Evolutionary conservation across 2,329 filamentous ascomycete genomes (phyloP), one percentile per base, ranked within the genome.

Genomic region (Xylariaceae sp.): DNA sequence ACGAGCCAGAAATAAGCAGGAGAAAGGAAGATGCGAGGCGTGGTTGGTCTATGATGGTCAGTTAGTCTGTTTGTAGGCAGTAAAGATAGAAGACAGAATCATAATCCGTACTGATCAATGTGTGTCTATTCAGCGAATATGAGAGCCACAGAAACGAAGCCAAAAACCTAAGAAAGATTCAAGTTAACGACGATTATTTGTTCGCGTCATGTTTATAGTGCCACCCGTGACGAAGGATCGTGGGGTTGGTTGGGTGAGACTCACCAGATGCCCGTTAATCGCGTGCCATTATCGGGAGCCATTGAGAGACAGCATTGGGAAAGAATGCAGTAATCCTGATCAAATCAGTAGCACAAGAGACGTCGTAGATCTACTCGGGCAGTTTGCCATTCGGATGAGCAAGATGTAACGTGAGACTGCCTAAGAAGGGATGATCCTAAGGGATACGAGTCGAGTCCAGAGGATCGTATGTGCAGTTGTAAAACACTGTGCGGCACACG

Each of bases 61-160:
- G 62, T 53, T 30, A 54, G 11, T 18, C 3, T 11, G 5, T 34
- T n/a, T 51, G 37, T 42, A 23, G 34, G 7, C 5, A 9, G 17
- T 30, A 30, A 30, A 30, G 51, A 1, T 6, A 23, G 2, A 35
- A 42, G 35, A 37, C 45, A 1, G 70, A n/a, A 34, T 15, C 49
- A 57, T 68, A n/a, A n/a, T n/a, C n/a, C n/a, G n/a, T n/a, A 81
- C 81, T 78, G 62, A 78, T 76, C 56, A 82, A 70, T 17, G 77
- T 78, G 64, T 82, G 79, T 45, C 75, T 74, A 59, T 81, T 76
- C 10, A 81, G 67, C 5, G 74, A 77, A 61, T 75, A 72, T 2
- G 75, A 76, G 11, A 82, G 73, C 72, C 79, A 82, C 49, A 77
- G 66, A 67, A 82, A 80, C 2, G 79, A 81, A 51, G 73, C 66